A percentile compares a stretch with the other conserved stretches of the same genome.
Conservation (phyloP, 1,139 yeast species). For the Diutina sp. region DNA sequence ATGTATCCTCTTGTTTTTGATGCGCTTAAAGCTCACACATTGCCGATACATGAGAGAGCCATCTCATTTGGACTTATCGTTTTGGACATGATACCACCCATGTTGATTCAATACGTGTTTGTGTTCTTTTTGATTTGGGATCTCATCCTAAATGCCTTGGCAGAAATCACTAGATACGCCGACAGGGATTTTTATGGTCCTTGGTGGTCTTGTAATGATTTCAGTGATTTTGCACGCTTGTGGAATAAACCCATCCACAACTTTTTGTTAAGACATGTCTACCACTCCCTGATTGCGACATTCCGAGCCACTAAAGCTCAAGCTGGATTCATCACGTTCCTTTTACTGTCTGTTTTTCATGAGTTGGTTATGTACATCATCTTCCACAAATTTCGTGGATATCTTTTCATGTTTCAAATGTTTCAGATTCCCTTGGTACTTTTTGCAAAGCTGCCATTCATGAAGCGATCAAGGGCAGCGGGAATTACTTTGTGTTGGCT, state of each 20-base stretch:
- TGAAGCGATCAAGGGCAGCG: conserved; percentile 43
- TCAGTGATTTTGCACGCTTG: conserved; percentile 88
- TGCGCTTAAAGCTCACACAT: conserved; percentile 36
- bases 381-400: conserved; percentile 70
- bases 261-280: conserved; percentile 82
- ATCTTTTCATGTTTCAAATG: conserved; percentile 73
- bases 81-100: conserved; percentile 71
- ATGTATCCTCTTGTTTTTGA: conserved; percentile 65
- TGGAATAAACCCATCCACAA: conserved; percentile 97
- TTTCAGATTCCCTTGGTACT: conserved; percentile 58
- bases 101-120: conserved; percentile 58
- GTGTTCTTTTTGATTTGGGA: conserved; percentile 93
- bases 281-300: conserved; percentile 79
- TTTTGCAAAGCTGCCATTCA: conserved; percentile 34
- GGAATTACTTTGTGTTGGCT: conserved; percentile 87
- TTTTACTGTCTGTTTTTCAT: conserved; percentile 72
- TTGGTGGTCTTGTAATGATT: conserved; percentile 95
- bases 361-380: conserved; percentile 88
- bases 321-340: conserved; percentile 74
- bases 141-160: conserved; percentile 75
- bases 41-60: conserved; percentile 2
- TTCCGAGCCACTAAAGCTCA: conserved; percentile 47
- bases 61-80: conserved; percentile 43
- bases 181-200: conserved; percentile 90
- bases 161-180: conserved; percentile 75